These are phyloP conservation scores for Cicer arietinum DNA, from an alignment of 306 rosid species.

Conservation along the genomic window DNA sequence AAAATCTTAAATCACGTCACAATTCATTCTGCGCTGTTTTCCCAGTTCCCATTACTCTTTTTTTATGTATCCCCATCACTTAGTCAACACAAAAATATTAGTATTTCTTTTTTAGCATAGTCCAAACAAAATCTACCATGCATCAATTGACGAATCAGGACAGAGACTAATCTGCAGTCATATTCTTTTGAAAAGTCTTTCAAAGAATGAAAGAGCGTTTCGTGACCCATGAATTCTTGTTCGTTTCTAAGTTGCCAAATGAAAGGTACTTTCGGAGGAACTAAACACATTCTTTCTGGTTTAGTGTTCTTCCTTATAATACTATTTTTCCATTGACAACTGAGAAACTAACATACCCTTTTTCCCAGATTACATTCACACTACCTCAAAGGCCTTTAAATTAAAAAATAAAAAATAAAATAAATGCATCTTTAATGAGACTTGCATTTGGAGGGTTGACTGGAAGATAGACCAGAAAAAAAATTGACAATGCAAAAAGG, in stretches of 20 bases:
- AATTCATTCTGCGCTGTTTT: no score
- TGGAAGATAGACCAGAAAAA: background rate
- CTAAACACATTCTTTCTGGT: background rate
- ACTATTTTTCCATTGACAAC: background rate
- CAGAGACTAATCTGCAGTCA: background rate
- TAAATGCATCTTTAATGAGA: background rate
- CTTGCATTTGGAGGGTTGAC: constrained; percentile 5
- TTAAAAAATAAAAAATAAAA: no score
- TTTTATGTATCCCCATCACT: no score
- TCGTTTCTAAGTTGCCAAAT: background rate
- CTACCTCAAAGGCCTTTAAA: background rate
- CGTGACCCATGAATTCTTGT: background rate
- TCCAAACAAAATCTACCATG: no score
- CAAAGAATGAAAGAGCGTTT: background rate
- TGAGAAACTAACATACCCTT: background rate
- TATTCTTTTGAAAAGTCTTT: background rate
- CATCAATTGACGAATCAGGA: background rate
- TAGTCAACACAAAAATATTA: no score
- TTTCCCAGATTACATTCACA: constrained; percentile 7
- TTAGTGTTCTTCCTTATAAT: background rate
- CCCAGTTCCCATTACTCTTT: no score
- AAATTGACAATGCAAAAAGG: background rate
- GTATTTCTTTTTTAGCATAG: no score
- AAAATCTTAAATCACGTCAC: no score
- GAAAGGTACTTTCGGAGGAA: constrained; percentile 2